Base-by-base conservation (phyloP, 164 flowering plant genomes). In the Buxus sempervirens region DNA sequence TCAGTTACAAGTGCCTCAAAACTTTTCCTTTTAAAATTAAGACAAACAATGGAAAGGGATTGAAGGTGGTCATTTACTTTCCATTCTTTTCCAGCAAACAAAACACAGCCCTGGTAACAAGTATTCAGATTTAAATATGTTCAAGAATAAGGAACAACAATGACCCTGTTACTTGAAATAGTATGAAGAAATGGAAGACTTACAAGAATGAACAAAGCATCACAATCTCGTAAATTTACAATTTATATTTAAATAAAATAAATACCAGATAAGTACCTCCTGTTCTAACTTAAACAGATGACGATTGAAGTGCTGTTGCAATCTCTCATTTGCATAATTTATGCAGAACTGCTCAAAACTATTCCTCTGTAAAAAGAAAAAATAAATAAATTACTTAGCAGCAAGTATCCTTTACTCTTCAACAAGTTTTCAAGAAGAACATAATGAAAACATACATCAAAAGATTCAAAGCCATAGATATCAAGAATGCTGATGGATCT, bases 281-380 rank as follows among this genome's bases (percentile, higher is more conserved):
- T 96, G 99, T 79, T 93, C 98, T 72, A 96, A 77, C 80, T 96
- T 96, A 83, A 96, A 96, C 72, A 96, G 79, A 77, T 96, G 99
- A 42, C 98, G 97, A 76, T 93, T 93, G 65, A 93, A 96, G 75
- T 93, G 99, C 57, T 96, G 98, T 73, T 96, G 99, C 78, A 96
- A 71, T 74, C 99, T 87, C 79, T 96, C 99, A 78, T 96, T 96
- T 38, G 99, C 99, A 85, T 91, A 96, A 79, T 96, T 96, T 61
- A 96, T 96, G 84, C 99, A 96, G 76, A 96, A 93, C 81, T 96
- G 99, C 83, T 96, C 99, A 78, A 96, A 96, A 76, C 98, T 93
- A 75, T 93, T 96, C 62, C 77, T 88, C 99, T 96, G 88, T 69
- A 75, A 62, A 72, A 71, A n/a, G n/a, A n/a, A n/a, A n/a, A n/a